A percentile compares a stretch with the other conserved stretches of the same genome.
These are phyloP conservation scores for Curvularia eragrostidis DNA, from an alignment of 2,329 filamentous ascomycete genomes.

Conservation along the genomic window DNA sequence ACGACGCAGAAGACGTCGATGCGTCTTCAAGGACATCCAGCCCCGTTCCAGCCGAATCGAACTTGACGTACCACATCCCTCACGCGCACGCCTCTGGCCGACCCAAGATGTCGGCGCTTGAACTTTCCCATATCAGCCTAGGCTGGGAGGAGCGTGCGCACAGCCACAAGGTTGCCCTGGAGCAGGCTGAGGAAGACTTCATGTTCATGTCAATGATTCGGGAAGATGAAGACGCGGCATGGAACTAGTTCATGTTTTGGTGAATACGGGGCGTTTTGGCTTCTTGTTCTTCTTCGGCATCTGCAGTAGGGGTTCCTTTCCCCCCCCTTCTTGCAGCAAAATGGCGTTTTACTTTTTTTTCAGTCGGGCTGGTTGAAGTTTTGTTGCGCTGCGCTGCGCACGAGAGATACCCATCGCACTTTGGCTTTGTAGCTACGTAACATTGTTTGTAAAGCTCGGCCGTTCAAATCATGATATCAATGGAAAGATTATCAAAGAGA, in stretches of 20 bases:
- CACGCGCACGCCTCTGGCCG: conserved; percentile 5
- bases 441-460: not conserved
- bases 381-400: conserved; percentile 1
- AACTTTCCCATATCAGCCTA: conserved; percentile 13
- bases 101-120: conserved; percentile 17
- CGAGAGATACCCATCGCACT: conserved; percentile 10
- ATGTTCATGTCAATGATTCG: conserved; percentile 10
- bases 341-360: not conserved
- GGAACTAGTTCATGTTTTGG: not conserved
- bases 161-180: conserved; percentile 13
- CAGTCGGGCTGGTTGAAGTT: not conserved
- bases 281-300: not conserved
- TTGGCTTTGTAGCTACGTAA: conserved; percentile 5
- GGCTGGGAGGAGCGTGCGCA: conserved; percentile 15
- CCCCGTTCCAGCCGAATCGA: not conserved
- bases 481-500: not conserved
- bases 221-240: conserved; percentile 9
- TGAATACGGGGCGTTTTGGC: not conserved
- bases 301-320: not conserved
- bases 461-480: not conserved
- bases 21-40: conserved; percentile 5
- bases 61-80: conserved; percentile 9
- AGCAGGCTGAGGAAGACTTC: conserved; percentile 18
- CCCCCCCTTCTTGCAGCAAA: not conserved
- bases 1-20: conserved; percentile 8